Evolutionary conservation across 805 yeast genomes (phyloP).

Genomic region (Saturnispora gosingensis): DNA sequence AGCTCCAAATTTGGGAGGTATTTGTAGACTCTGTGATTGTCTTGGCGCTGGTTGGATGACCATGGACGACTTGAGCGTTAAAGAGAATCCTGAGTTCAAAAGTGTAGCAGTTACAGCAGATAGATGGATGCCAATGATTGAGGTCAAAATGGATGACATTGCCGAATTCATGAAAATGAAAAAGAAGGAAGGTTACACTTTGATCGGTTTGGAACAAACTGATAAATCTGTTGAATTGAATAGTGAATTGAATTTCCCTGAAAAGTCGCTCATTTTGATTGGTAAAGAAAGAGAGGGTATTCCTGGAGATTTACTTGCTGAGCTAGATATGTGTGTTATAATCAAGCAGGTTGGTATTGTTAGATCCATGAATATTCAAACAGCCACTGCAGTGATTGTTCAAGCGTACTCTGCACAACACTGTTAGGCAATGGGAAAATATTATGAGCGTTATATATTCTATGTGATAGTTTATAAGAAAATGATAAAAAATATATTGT

Average conservation of each 20-base stretch:
- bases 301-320: slow-evolving; percentile 75
- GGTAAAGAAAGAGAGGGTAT: slow-evolving; percentile 90
- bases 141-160: slow-evolving; percentile 54
- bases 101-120: slow-evolving; percentile 93
- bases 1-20: slow-evolving; percentile 89
- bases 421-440: slow-evolving; percentile 26
- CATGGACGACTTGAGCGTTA: slow-evolving; percentile 58
- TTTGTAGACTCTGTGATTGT: slow-evolving; percentile 86
- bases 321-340: slow-evolving; percentile 79
- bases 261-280: slow-evolving; percentile 64
- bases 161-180: slow-evolving; percentile 47
- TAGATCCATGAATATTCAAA: slow-evolving; percentile 93
- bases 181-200: slow-evolving; percentile 68
- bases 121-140: slow-evolving; percentile 87
- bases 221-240: slow-evolving; percentile 73
- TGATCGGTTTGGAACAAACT: slow-evolving; percentile 89
- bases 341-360: slow-evolving; percentile 89
- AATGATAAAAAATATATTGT: neutral
- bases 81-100: slow-evolving; percentile 58
- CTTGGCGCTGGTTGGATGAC: slow-evolving; percentile 82
- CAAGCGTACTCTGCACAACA: slow-evolving; percentile 78
- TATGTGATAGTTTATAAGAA: neutral
- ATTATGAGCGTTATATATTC: neutral
- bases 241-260: slow-evolving; percentile 60
- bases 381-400: slow-evolving; percentile 90